Evolutionary conservation across 129 eudicot species (phyloP), one percentile per base, ranked within the genome.

Genomic region (Tanacetum coccineum): DNA sequence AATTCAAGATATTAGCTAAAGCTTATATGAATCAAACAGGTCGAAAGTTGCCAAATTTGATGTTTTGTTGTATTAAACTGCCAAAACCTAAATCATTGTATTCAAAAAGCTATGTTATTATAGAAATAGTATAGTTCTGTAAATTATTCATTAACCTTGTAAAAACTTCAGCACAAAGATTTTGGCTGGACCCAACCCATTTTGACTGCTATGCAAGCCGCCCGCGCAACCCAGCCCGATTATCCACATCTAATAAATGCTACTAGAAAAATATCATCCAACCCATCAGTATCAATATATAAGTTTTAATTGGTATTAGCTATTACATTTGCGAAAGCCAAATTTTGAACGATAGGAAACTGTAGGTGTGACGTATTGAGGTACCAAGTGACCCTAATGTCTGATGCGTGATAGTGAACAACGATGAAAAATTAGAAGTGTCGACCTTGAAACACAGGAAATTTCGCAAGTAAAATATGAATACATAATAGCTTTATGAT

Each of bases 371-470:
- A 18, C 15, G 3, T 10, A 15, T 32, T 5, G 22, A 54, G 13
- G 26, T 54, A 54, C 59, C 58, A 54, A 66, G 47, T 66, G 60
- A 66, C 71, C 71, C 48, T 50, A 25, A 28, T 30, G 51, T 10
- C 14, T 15, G n/a, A 66, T 15, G 59, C 71, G 51, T 64, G 14
- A 32, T 32, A 32, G 39, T 32, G 39, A 32, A 8, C 39, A 64
- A 18, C 13, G 3, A 36, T 4, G 6, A 19, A 36, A 53, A 68
- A 53, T 19, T 13, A 52, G 19, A 52, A 68, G 13, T 26, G 17
- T 50, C 26, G 30, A 50, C 17, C 4, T 3, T n/a, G 15, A 19
- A 3, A 15, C 50, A 26, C 39, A 50, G 50, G 10, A 26, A 3
- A 25, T 13, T 3, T 13, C 71, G 4, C n/a, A 18, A 30, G 48